phyloP scores from a whole-genome alignment of 2,329 filamentous ascomycete species.

The Fusarium paranaense region DNA sequence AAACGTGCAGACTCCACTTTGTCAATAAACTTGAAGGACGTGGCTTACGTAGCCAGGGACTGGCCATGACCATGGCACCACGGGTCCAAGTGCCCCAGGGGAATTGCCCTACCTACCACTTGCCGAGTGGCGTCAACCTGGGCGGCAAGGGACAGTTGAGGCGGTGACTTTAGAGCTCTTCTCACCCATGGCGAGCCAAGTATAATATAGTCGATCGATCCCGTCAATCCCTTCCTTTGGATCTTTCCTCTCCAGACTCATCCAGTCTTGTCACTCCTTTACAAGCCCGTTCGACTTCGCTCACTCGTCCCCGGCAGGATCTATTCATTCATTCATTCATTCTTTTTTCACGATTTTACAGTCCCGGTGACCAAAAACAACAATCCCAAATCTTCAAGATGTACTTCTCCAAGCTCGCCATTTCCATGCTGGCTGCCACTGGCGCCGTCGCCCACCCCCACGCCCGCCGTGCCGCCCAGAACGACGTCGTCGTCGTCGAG shows the following conservation, averaged over 20 bases:
- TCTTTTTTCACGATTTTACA: conserved; percentile 12
- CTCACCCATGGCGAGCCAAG: neutral
- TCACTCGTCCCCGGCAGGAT: conserved; percentile 37
- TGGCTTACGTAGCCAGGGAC: conserved; percentile 15
- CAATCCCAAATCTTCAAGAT: conserved; percentile 30
- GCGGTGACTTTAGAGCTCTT: neutral
- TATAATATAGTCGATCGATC: conserved; percentile 37
- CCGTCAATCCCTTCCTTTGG: neutral
- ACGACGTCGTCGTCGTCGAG: conserved; percentile 26
- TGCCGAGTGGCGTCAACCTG: conserved; percentile 1
- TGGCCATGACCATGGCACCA: conserved; percentile 18
- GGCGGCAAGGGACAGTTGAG: neutral
- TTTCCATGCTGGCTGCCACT: conserved; percentile 26
- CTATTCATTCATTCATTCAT: conserved; percentile 25
- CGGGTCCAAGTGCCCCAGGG: conserved; percentile 6
- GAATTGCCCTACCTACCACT: neutral
- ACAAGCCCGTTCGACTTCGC: conserved; percentile 11
- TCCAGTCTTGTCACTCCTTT: conserved; percentile 34
- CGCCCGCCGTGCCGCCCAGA: neutral
- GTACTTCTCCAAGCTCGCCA: conserved; percentile 33
- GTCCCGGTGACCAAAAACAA: conserved; percentile 34
- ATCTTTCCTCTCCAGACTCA: conserved; percentile 27
- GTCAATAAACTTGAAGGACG: conserved; percentile 26
- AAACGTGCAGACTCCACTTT: conserved; percentile 27
- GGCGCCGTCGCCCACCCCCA: conserved; percentile 33